Base-by-base conservation (phyloP, 1,139 yeast genomes). In the Candida neerlandica region DNA sequence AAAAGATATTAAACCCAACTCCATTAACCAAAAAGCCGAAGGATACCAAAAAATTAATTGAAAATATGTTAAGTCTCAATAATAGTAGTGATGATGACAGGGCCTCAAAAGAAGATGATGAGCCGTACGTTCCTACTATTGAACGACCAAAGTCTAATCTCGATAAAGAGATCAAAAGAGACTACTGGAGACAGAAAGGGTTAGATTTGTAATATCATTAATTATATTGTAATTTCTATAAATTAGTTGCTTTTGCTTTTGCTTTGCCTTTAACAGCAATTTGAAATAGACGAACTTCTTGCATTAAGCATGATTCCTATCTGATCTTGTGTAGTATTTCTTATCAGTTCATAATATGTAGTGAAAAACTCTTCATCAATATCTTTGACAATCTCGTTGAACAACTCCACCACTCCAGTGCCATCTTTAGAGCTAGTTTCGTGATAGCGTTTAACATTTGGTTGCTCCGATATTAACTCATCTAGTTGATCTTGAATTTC, bases 401-500 rank as follows among this genome's bases (percentile, higher is more conserved):
- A 81, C 30, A 81, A 53, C 26, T 70, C 75, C 0, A 44, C 41
- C 2, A 81, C 63, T 0, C 83, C 84, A 1, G 62, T 59, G 26
- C 82, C 81, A 1, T 68, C 58, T 56, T 76, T 79, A 12, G 85
- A 78, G 61, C 84, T 78, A 2, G 84, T 77, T 32, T 59, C 50
- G 51, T 67, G 68, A 16, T 69, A 57, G 12, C 45, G 40, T 23
- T 30, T 48, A 6, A 55, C 43, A 12, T 43, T 44, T n/a, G 33
- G 27, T 26, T 46, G 44, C 19, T 41, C 39, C 14, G 35, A 44
- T 26, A 42, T 44, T 34, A 57, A 59, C 18, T 52, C 56, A n/a
- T 51, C 37, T 2, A 57, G 49, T n/a, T 45, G 46, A 12, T 35
- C 45, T 14, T 33, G 19, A 19, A 45, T 42, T 11, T 50, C 51